Evolutionary conservation across 2,329 filamentous ascomycete genomes (phyloP).

Genomic region (Nothophaeocryptopus gaeumannii): DNA sequence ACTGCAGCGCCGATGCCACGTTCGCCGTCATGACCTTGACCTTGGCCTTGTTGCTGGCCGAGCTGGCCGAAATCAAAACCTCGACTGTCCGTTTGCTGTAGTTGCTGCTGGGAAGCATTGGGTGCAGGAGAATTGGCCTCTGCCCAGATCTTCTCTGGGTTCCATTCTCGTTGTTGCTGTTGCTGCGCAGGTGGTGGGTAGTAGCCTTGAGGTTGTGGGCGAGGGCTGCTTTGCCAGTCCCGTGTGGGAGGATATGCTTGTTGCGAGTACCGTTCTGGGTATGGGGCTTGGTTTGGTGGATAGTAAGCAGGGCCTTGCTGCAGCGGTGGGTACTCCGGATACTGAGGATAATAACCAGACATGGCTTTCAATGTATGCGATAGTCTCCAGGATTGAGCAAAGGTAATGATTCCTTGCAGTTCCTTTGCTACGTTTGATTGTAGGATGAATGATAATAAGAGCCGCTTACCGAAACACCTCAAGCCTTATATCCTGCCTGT

Average conservation of each 20-base stretch:
- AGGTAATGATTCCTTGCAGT: too few species aligned
- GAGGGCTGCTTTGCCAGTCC: not conserved
- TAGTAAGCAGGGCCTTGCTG: not conserved
- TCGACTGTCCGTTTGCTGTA: not conserved
- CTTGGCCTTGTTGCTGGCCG: not conserved
- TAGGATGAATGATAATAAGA: too few species aligned
- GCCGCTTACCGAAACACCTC: too few species aligned
- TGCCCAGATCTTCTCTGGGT: not conserved
- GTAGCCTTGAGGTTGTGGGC: not conserved
- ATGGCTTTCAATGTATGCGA: not conserved
- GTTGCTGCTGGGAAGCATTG: not conserved
- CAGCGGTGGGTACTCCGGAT: not conserved
- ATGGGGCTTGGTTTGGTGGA: not conserved
- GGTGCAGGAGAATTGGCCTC: not conserved
- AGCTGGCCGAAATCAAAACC: not conserved
- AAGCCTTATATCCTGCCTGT: too few species aligned
- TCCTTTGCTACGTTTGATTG: too few species aligned
- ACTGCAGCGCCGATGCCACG: constrained; percentile 6
- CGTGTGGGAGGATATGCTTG: not conserved
- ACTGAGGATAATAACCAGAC: not conserved
- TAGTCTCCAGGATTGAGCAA: too few species aligned
- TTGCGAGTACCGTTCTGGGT: not conserved
- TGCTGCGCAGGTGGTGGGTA: not conserved
- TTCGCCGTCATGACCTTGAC: constrained; percentile 6
- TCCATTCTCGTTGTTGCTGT: not conserved